Evolutionary conservation across 192 early-diverging fungal species (phyloP), one percentile per base, ranked within the genome.

Genomic region (Jimgerdemannia flammicorona): DNA sequence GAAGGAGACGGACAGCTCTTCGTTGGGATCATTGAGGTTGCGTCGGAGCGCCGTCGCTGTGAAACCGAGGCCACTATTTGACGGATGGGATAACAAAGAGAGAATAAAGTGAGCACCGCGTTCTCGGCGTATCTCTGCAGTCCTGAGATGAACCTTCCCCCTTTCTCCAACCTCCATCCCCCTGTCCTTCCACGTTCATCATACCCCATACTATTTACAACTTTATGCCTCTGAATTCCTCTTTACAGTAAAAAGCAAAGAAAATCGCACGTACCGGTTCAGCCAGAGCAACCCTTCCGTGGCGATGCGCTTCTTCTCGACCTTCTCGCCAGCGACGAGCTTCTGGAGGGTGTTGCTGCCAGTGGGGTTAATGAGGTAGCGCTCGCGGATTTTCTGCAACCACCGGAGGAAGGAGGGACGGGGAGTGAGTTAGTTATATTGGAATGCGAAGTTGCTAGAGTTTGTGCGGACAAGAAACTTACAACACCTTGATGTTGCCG

Each of bases 201-300:
- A 29, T 29, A 29, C 29, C 29, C 29, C 29, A 29, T 29, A 29
- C 29, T 29, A 29, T 29, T 29, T 29, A 29, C 29, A 29, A 29
- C 29, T 29, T 29, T 29, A 29, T 29, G 29, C 29, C 29, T 29
- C 29, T 29, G 29, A 29, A 29, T 29, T 1, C 29, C 29, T 29
- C 29, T 29, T 29, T 29, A 29, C 41, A n/a, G 69, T 20, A n/a
- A 76, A 29, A 19, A 0, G 40, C 11, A 40, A 76, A 4, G 18
- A 41, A 41, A 76, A 18, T 4, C 6, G 64, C 3, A 65, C 84
- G 72, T 87, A 91, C 90, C 96, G 87, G 77, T 91, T 95, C 64
- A 99, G 88, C 97, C 97, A 99, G 72, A 99, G 85, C 43, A 99
- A 87, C 18, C 94, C 95, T 78, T 96, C 95, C 29, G 95, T 94